phyloP scores from a whole-genome alignment of 805 yeast species.

The Trichomonascus vanleenenianus region DNA sequence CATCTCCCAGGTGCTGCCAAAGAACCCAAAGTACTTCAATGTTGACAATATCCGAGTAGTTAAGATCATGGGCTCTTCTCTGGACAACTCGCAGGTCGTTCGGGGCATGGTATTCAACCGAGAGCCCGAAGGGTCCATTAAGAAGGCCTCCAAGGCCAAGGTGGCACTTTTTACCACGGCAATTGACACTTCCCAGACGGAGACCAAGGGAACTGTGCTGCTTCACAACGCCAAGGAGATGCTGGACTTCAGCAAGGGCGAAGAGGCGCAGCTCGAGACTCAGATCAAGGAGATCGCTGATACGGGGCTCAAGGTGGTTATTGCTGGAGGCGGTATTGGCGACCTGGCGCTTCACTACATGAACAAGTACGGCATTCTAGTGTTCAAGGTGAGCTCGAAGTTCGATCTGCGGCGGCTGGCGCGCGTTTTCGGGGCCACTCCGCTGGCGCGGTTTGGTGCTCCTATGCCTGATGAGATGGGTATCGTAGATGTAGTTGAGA shows the following conservation, averaged over 20 bases:
- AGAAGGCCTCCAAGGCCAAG: slow-evolving; percentile 59
- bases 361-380: slow-evolving; percentile 77
- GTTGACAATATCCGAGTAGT: slow-evolving; percentile 94
- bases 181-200: slow-evolving; percentile 91
- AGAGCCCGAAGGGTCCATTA: slow-evolving; percentile 90
- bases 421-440: slow-evolving; percentile 96
- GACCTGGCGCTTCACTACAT: slow-evolving; percentile 89
- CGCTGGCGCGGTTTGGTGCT: slow-evolving; percentile 87
- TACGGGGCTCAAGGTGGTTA: slow-evolving; percentile 77
- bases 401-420: slow-evolving; percentile 90
- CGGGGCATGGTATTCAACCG: slow-evolving; percentile 98
- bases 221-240: slow-evolving; percentile 94
- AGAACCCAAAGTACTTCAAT: slow-evolving; percentile 60
- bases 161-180: slow-evolving; percentile 94
- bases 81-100: slow-evolving; percentile 66
- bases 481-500: slow-evolving; percentile 74
- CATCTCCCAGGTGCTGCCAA: slow-evolving; percentile 67
- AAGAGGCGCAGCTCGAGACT: slow-evolving; percentile 85
- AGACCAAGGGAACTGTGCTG: slow-evolving; percentile 94
- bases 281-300: slow-evolving; percentile 75
- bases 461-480: slow-evolving; percentile 96
- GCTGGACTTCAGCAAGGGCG: slow-evolving; percentile 94
- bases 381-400: slow-evolving; percentile 84
- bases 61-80: slow-evolving; percentile 88
- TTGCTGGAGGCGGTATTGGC: slow-evolving; percentile 94